Evolutionary conservation across 352 stramenopile species (phyloP).

Genomic region (Pythium volutum): DNA sequence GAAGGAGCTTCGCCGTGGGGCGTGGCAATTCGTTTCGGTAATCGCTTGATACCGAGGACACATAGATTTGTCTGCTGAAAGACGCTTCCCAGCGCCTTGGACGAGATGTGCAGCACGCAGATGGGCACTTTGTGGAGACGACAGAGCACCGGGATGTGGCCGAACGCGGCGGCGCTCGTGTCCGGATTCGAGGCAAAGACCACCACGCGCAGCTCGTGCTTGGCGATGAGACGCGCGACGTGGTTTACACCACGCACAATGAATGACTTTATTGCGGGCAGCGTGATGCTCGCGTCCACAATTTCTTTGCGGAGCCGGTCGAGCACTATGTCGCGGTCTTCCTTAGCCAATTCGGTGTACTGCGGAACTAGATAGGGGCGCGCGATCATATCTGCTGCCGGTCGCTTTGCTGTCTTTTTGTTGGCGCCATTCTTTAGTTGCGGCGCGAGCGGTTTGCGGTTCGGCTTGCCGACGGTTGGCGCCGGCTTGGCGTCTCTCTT

Average conservation of each 20-base stretch:
- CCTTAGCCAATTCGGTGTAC: conserved; percentile 59
- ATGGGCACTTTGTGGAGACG: conserved; percentile 61
- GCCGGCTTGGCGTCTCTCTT: conserved; percentile 16
- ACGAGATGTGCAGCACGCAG: conserved; percentile 70
- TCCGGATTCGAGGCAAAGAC: conserved; percentile 70
- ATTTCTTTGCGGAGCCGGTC: conserved; percentile 70
- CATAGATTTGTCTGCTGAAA: conserved; percentile 58
- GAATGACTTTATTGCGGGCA: conserved; percentile 24
- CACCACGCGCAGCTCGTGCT: conserved; percentile 47
- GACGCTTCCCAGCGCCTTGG: conserved; percentile 52
- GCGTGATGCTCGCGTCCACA: conserved; percentile 9
- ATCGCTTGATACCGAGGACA: conserved; percentile 46
- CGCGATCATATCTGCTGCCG: conserved; percentile 21
- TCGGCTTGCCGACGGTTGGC: conserved; percentile 10
- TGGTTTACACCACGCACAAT: conserved; percentile 58
- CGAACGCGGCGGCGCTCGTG: conserved; percentile 40
- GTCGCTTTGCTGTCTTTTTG: conserved; percentile 14
- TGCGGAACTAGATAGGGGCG: conserved; percentile 49
- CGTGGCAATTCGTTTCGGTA: conserved; percentile 3
- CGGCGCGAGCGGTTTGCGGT: conserved; percentile 17
- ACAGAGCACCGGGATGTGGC: conserved; percentile 67
- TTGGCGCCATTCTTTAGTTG: conserved; percentile 14
- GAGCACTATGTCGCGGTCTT: conserved; percentile 80
- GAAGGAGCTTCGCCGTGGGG: neutral
- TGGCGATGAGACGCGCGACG: conserved; percentile 41